Evolutionary conservation across 176 grass and related monocot genomes (phyloP), one percentile per base, ranked within the genome.

Genomic region (Lolium rigidum): DNA sequence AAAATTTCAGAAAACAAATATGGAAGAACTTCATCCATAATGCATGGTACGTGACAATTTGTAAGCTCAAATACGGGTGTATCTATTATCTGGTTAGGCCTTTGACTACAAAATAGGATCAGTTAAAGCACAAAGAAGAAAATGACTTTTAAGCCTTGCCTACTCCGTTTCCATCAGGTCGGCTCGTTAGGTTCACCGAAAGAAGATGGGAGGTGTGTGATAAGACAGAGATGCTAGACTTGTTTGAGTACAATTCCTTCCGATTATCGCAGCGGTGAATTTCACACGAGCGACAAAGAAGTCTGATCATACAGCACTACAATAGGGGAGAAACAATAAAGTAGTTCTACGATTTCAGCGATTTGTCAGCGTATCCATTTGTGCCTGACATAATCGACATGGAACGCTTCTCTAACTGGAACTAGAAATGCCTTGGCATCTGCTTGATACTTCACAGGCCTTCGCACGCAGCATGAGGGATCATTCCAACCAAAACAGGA

Each of bases 51-150:
- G 0, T 25, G 22, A 61, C 11, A 16, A 80, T 65, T 51, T 22
- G 39, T 77, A 26, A 86, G 43, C 18, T 82, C 26, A 39, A 24
- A 76, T 51, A 48, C 55, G 1, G 4, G 11, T 2, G 54, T 16
- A 68, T 5, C 1, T 25, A 17, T 37, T 75, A 7, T 83, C 18
- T 28, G 49, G 6, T 22, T 82, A 63, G 26, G 0, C 7, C 41
- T 71, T 77, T 31, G 20, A 77, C 39, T 51, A 71, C 9, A 51
- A 18, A 10, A 21, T 7, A 39, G 41, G 52, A 44, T 14, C 63
- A 77, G 28, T 60, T 7, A 70, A 86, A 60, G 14, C 57, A 85
- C 14, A 69, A 81, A 48, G 6, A 65, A 84, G 46, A 77, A 25
- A 15, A 38, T 28, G 4, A 24, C 2, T 9, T 63, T 16, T 28